Evolutionary conservation across 768 basidiomycete species (phyloP).

Genomic region (Trametes sanguinea): DNA sequence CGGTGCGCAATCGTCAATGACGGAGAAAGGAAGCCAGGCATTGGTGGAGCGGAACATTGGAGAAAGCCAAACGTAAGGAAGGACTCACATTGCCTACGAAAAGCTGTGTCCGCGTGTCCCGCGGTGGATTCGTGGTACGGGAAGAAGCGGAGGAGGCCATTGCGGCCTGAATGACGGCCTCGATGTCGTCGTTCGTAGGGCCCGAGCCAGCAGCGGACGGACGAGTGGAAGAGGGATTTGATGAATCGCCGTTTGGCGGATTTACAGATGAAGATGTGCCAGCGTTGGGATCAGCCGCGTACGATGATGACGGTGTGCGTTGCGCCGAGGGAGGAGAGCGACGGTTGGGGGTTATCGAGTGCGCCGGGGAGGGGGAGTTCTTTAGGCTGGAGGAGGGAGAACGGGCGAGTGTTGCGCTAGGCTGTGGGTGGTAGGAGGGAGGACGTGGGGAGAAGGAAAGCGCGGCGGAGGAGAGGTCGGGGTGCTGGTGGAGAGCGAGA

Average conservation of each 20-base stretch:
- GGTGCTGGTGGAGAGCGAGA: neutral
- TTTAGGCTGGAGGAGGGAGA: neutral
- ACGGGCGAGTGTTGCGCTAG: neutral
- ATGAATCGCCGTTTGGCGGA: neutral
- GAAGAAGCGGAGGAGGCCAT: constrained; percentile 63
- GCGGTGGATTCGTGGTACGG: constrained; percentile 49
- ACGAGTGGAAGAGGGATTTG: neutral
- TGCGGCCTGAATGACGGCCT: constrained; percentile 90
- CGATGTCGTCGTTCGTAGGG: constrained; percentile 83
- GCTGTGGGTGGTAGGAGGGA: neutral
- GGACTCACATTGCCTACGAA: constrained; percentile 91
- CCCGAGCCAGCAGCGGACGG: constrained; percentile 23
- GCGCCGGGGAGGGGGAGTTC: constrained; percentile 4
- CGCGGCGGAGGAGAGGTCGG: neutral
- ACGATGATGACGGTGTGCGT: neutral
- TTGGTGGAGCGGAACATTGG: neutral
- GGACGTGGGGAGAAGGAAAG: neutral
- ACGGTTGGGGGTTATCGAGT: neutral
- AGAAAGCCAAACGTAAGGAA: constrained; percentile 4
- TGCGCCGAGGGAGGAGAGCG: neutral
- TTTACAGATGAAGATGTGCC: neutral
- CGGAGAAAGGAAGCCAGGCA: neutral
- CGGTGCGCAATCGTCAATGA: too few relatives aligned
- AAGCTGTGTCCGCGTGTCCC: constrained; percentile 91
- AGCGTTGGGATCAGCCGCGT: neutral